Conservation (phyloP, 345 rosid genomes). For the Lagerstroemia speciosa region DNA sequence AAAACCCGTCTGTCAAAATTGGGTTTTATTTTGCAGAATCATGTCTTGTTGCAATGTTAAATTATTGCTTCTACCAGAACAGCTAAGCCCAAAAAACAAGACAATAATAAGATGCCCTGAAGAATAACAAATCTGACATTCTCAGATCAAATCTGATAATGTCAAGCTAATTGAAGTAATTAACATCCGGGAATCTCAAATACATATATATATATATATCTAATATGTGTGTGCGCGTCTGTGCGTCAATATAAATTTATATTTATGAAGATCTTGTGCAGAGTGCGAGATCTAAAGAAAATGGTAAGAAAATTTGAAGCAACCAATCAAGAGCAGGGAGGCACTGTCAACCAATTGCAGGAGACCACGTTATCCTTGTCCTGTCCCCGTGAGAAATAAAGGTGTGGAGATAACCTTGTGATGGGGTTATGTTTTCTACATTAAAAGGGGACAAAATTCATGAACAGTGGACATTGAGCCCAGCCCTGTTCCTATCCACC, state of each 20-base stretch:
- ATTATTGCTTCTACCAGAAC: neutral
- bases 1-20: too few species aligned
- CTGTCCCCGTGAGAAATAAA: neutral
- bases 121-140: neutral
- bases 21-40: too few species aligned
- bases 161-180: neutral
- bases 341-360: neutral
- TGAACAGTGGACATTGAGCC: neutral
- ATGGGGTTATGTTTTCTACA: neutral
- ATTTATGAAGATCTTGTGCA: neutral
- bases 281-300: neutral
- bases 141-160: neutral
- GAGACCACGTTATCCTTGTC: neutral
- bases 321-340: neutral
- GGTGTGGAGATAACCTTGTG: neutral
- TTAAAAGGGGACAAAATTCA: neutral
- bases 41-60: neutral
- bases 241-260: neutral
- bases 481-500: neutral
- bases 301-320: neutral
- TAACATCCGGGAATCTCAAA: neutral
- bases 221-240: too few species aligned
- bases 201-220: neutral
- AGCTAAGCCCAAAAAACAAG: neutral
- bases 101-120: neutral